phyloP scores from a whole-genome alignment of 345 rosid species.

The Heritiera littoralis region DNA sequence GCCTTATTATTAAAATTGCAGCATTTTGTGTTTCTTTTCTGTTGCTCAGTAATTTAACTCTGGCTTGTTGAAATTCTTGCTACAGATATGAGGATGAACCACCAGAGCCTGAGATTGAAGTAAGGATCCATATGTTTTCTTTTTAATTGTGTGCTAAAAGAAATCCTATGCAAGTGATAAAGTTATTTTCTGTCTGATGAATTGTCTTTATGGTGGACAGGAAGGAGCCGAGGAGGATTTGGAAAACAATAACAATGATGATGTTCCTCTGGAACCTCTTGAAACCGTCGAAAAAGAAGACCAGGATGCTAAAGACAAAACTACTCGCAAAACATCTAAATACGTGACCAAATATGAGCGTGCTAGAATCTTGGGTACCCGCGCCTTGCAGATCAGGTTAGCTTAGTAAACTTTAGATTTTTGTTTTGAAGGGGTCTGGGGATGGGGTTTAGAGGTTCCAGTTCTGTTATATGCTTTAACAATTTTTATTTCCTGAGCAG shows the following conservation, averaged over 20 bases:
- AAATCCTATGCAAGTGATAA: background rate
- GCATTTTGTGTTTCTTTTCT: background rate
- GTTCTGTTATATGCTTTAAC: background rate
- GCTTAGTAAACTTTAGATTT: background rate
- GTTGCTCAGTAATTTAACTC: constrained; percentile 1
- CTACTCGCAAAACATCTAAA: constrained; percentile 65
- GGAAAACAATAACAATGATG: constrained; percentile 60
- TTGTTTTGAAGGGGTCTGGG: background rate
- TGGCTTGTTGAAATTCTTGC: constrained; percentile 10
- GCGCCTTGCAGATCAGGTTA: constrained; percentile 84
- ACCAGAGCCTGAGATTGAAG: constrained; percentile 82
- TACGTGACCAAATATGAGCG: constrained; percentile 87
- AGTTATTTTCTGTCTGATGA: background rate
- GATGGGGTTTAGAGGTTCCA: background rate
- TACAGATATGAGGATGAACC: constrained; percentile 92
- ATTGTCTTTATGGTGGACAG: constrained; percentile 38
- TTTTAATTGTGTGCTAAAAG: background rate
- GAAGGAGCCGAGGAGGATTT: constrained; percentile 75
- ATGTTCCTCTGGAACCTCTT: constrained; percentile 55
- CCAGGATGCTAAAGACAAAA: constrained; percentile 32
- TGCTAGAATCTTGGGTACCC: constrained; percentile 83
- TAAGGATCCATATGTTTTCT: constrained; percentile 25
- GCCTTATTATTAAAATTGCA: background rate
- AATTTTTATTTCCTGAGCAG: constrained; percentile 39
- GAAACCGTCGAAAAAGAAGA: constrained; percentile 67